Evolutionary conservation across 2,329 filamentous ascomycete species (phyloP), one percentile per base, ranked within the genome.

Genomic region (Fusarium buharicum): DNA sequence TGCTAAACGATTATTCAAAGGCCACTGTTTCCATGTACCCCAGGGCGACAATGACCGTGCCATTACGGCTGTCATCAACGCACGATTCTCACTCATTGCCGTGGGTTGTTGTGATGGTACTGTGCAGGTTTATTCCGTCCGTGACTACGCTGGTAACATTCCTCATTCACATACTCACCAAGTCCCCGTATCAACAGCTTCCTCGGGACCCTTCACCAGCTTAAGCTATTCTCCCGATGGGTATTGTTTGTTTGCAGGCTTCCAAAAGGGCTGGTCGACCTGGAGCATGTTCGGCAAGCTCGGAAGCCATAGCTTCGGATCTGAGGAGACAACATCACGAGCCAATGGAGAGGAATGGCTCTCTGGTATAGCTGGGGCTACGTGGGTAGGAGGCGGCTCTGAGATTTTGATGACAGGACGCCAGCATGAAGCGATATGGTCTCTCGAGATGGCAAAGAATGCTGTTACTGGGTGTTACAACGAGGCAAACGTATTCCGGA

Each of bases 221-320:
- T 77, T 99, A 64, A 87, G 79, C 58, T 99, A 97, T 78, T 97
- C 95, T 1, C 93, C 94, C 0, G 95, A 99, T 74, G 95, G 95
- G 16, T 97, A 98, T 75, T 97, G 93, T 74, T 83, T 99, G 9
- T 97, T 99, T 76, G 93, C 90, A 38, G 95, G 94, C 2, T 98
- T 94, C 72, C 89, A 95, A 70, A 88, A 89, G 55, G 96, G 95
- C 1, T 99, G 95, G 95, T 90, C 91, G 5, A 94, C 89, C 41
- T 99, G 94, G 94, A 98, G 94, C 74, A 95, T 98, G 33, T 99
- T 96, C 76, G 95, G 95, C 30, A 97, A 97, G 75, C 84, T 90
- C 3, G 89, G 93, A 13, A 93, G 90, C 51, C 92, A 87, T 67
- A 97, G 92, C 72, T 98, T 98, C 73, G 82, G 84, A 7, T 82